Conservation (phyloP, 345 rosid genomes). For the Passiflora organensis region DNA sequence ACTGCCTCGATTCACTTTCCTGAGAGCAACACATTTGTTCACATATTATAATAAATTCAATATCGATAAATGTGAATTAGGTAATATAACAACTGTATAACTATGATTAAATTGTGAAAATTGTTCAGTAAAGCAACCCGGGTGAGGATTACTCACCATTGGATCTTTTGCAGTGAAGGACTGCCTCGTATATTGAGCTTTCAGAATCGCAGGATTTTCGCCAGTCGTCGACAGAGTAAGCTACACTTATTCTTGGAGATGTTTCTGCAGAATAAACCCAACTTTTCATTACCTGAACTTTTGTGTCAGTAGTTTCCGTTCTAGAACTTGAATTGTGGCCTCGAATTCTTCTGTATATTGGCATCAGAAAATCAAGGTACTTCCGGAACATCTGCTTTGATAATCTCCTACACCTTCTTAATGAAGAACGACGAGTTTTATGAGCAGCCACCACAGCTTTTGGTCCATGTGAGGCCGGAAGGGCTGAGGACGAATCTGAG, state of each 20-base stretch:
- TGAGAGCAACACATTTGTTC: slow-evolving; percentile 16
- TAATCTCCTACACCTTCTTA: slow-evolving; percentile 47
- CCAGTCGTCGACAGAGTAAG: slow-evolving; percentile 58
- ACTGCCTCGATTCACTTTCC: slow-evolving; percentile 30
- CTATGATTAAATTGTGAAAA: no score
- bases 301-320: slow-evolving; percentile 28
- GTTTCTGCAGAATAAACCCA: slow-evolving; percentile 52
- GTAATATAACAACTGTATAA: no score
- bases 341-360: slow-evolving; percentile 49
- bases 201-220: slow-evolving; percentile 80
- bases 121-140: no score
- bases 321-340: slow-evolving; percentile 39
- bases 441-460: slow-evolving; percentile 16
- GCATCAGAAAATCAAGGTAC: slow-evolving; percentile 69
- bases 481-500: slow-evolving; percentile 22
- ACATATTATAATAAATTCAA: not conserved
- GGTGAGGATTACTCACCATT: slow-evolving; percentile 37
- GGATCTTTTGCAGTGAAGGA: slow-evolving; percentile 93
- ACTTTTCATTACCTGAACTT: slow-evolving; percentile 32
- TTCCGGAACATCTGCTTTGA: slow-evolving; percentile 53
- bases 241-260: slow-evolving; percentile 66
- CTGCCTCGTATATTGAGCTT: slow-evolving; percentile 88
- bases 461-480: slow-evolving; percentile 26
- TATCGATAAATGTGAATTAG: no score
- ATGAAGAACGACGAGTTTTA: slow-evolving; percentile 31